Conservation (phyloP, 129 eudicot genomes). For the Chrysanthemum makinoi region DNA sequence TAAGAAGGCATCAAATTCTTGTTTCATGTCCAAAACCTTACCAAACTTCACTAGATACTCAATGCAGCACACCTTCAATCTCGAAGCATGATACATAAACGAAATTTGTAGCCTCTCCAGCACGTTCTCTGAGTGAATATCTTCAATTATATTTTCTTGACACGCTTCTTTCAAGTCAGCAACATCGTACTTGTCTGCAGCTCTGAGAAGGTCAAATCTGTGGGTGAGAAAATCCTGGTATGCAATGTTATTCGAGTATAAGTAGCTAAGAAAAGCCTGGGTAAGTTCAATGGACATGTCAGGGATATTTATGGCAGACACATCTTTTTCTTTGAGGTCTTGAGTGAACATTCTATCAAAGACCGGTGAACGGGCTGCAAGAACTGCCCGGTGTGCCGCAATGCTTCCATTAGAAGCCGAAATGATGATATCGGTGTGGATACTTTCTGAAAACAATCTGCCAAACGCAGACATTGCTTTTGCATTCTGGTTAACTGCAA, state of each 20-base stretch:
- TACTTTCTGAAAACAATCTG: constrained; percentile 69
- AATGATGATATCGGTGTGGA: constrained; percentile 78
- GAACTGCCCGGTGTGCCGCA: constrained; percentile 74
- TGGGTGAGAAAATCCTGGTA: constrained; percentile 51
- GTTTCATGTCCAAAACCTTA: constrained; percentile 73
- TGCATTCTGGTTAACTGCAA: no score
- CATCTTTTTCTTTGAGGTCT: constrained; percentile 78
- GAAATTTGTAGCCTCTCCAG: constrained; percentile 91
- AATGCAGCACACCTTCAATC: constrained; percentile 72
- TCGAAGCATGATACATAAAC: constrained; percentile 72
- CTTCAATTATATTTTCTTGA: constrained; percentile 78
- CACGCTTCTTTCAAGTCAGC: constrained; percentile 61
- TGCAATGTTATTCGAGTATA: constrained; percentile 59
- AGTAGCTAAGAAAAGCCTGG: constrained; percentile 63
- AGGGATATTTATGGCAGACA: constrained; percentile 64
- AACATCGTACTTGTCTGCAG: constrained; percentile 76
- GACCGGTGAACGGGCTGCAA: constrained; percentile 83
- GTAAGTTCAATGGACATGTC: constrained; percentile 78
- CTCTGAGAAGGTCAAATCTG: constrained; percentile 58
- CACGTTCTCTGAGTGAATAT: constrained; percentile 70
- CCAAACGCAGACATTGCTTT: constrained; percentile 22
- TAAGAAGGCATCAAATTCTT: constrained; percentile 63
- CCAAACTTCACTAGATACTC: constrained; percentile 74
- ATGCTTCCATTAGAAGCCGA: constrained; percentile 58
- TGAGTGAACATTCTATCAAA: constrained; percentile 85